Base-by-base conservation (phyloP, 139 green algal species). In the Ettlia oleoabundans region DNA sequence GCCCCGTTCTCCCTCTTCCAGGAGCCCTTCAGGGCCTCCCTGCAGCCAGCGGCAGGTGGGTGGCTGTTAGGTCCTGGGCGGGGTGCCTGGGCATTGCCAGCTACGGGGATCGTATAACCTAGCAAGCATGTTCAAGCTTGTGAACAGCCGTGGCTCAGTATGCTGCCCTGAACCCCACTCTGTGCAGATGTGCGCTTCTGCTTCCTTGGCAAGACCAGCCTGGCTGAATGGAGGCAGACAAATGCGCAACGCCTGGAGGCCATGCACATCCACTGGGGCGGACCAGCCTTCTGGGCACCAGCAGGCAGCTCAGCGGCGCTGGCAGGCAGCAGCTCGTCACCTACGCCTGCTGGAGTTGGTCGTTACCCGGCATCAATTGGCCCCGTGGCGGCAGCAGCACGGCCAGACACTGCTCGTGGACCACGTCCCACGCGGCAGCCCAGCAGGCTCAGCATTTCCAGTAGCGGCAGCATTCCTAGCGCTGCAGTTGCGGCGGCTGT, bases 381-480 rank as follows among this genome's bases (percentile, higher is more conserved):
- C 13, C 37, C 18, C 19, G 3, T 80, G 26, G 73, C 73, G 15
- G 73, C 73, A 1, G 37, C 73, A 9, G 73, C 53, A 19, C 58
- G 73, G 24, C 73, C 73, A 18, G 73, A 80, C 53, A 80, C 73
- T 4, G 73, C 73, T 3, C 73, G 73, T 24, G 73, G 73, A 4
- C 52, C 37, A 1, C 73, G 73, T 10, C 52, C 73, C 58, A 41
- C 13, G 8, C 70, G 70, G 35, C 73, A 80, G 73, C 18, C 58
- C 9, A 80, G 73, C 73, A 64, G 73, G 53, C 73, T 80, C 73
- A 80, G 73, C 73, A 52, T 80, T 24, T 67, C 73, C 10, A 80
- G 73, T 51, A 67, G 53, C 52, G 35, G 18, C 55, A n/a, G 55
- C 55, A 15, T 65, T 15, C 55, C 55, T 22, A 58, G 47, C n/a